Conservation (phyloP, 345 rosid genomes). For the Clausena lansium region DNA sequence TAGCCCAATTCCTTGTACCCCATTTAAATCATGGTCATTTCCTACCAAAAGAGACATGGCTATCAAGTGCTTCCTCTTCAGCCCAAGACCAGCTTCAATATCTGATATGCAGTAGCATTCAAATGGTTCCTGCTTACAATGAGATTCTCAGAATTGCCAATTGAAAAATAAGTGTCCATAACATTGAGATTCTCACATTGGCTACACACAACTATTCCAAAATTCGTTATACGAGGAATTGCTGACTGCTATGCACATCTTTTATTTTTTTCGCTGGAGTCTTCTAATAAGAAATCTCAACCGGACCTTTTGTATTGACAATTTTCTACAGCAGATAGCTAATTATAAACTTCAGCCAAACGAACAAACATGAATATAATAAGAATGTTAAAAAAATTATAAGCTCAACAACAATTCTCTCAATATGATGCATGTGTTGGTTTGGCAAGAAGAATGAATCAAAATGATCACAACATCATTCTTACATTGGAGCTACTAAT, state of each 20-base stretch:
- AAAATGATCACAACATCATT: not conserved
- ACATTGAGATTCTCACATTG: not conserved
- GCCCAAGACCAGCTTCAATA: conserved; percentile 80
- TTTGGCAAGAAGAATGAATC: not conserved
- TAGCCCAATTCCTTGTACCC: conserved; percentile 80
- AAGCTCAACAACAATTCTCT: not conserved
- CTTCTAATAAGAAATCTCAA: not conserved
- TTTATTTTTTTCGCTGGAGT: not conserved
- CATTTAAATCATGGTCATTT: conserved; percentile 73
- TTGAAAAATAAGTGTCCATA: not conserved
- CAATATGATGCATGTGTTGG: not conserved
- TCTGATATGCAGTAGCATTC: conserved; percentile 85
- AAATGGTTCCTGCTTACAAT: conserved; percentile 67
- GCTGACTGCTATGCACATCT: not conserved
- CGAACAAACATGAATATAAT: not conserved
- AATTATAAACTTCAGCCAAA: not conserved
- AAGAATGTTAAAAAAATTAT: not conserved
- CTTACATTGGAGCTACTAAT: not conserved
- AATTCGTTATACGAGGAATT: not conserved
- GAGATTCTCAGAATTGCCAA: conserved; percentile 24
- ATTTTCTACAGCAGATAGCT: not conserved
- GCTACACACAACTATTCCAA: too few relatives aligned
- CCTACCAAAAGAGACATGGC: conserved; percentile 88
- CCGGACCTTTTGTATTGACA: not conserved
- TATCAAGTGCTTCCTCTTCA: conserved; percentile 79